Conservation (phyloP, 2,329 filamentous ascomycete genomes). For the Emmonsiellopsis sp. region DNA sequence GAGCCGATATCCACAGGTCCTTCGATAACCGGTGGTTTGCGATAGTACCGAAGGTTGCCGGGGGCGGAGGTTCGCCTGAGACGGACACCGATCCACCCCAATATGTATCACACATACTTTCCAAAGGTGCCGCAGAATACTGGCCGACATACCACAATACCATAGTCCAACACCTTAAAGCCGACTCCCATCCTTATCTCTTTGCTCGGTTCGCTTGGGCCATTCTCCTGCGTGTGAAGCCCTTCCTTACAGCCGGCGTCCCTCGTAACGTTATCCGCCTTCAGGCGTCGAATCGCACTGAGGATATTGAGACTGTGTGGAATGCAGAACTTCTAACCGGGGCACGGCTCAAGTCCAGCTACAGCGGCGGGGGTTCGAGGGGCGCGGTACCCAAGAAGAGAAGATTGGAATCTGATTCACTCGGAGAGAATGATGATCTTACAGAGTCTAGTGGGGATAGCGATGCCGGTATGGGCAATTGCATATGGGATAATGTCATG, state of each 20-base stretch:
- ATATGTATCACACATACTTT: conserved; percentile 4
- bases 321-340: not conserved
- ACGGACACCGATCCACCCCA: not conserved
- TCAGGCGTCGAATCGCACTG: not conserved
- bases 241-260: not conserved
- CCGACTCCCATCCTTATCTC: not conserved
- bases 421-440: not conserved
- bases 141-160: conserved; percentile 1
- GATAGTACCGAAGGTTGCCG: conserved; percentile 1
- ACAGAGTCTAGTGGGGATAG: not conserved
- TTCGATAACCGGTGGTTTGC: conserved; percentile 4
- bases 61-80: not conserved
- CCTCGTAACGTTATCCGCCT: not conserved
- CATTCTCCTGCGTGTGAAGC: conserved; percentile 1
- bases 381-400: not conserved
- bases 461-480: not conserved
- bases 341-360: not conserved
- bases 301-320: not conserved
- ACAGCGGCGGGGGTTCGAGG: not conserved
- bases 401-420: not conserved
- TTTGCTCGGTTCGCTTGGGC: conserved; percentile 6
- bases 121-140: conserved; percentile 1
- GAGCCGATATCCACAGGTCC: conserved; percentile 1
- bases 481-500: not conserved
- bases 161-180: not conserved